Base-by-base conservation (phyloP, 495 filamentous ascomycete species). In the Pyrenula massariospora region DNA sequence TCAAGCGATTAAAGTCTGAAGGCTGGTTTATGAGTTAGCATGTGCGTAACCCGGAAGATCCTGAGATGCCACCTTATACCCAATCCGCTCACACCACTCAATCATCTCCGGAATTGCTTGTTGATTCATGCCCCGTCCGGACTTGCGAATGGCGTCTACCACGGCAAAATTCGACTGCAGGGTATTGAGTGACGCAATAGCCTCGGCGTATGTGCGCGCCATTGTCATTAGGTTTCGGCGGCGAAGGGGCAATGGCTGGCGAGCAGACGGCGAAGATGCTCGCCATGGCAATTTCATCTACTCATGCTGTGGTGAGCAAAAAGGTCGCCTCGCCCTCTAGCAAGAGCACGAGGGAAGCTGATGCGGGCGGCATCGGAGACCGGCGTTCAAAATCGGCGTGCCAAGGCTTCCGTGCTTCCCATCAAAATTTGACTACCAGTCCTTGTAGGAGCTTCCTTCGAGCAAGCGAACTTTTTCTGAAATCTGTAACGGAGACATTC, bases 151-250 rank as follows among this genome's bases (percentile, higher is more conserved):
- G 54, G 83, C 80, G 57, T 95, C 82, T 31, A 96, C 79, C 50
- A 88, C 77, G 48, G 83, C 77, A 67, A 84, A 90, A 57, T 95
- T 95, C 19, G 87, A 88, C 65, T 97, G 93, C 31, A 96, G 77
- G 19, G 88, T 84, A 66, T 98, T 98, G 67, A 98, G 84, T 23
- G 88, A 80, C 55, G 84, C 75, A 57, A 98, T 82, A 19, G 93
- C 93, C 71, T 88, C 88, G 31, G 31, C 31, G 31, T 42, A 42
- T 42, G 31, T 42, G 31, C 31, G 31, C 15, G 31, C 31, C 31
- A 42, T 42, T 42, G 31, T 42, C 5, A 15, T 15, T 15, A 15
- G 8, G 15, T 15, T 15, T 15, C 31, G 31, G 31, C 15, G 15
- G 31, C 15, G 31, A 42, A 15, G 31, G 5, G 15, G 31, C 8